Evolutionary conservation across 2,329 filamentous ascomycete species (phyloP).

Genomic region (Phyllosticta paracitricarpa): DNA sequence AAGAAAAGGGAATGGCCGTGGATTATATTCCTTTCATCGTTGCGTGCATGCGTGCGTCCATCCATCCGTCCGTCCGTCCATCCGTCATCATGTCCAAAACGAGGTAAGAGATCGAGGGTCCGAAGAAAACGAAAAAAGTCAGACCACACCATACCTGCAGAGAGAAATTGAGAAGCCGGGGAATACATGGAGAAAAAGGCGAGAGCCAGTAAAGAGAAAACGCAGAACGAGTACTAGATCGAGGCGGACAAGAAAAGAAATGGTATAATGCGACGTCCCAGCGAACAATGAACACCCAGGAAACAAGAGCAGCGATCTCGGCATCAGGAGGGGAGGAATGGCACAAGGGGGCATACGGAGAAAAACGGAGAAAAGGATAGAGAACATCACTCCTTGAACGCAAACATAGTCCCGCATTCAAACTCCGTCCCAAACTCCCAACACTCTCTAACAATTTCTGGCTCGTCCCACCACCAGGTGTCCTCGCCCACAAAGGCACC

Average conservation of each 20-base stretch:
- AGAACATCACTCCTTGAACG: slow-evolving; percentile 19
- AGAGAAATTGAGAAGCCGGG: neutral
- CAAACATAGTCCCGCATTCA: slow-evolving; percentile 27
- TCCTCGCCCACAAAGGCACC: slow-evolving; percentile 24
- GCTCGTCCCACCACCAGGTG: slow-evolving; percentile 32
- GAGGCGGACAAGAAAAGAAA: neutral
- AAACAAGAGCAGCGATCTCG: neutral
- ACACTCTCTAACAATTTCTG: slow-evolving; percentile 27
- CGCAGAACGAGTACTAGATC: neutral
- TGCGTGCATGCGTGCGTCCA: no score
- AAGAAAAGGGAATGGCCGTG: no score
- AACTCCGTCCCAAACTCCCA: slow-evolving; percentile 25
- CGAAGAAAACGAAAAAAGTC: no score
- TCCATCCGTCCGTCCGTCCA: no score
- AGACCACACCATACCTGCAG: neutral
- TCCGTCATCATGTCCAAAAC: no score
- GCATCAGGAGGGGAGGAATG: neutral
- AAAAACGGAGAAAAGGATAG: neutral
- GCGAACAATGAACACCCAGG: neutral
- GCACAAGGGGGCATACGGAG: neutral
- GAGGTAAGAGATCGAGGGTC: no score
- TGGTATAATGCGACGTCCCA: neutral
- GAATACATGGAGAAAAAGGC: neutral
- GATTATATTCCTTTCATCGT: no score
- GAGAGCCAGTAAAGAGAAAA: neutral